These are phyloP conservation scores for Monosporascus cannonballus DNA, from an alignment of 2,329 filamentous ascomycete species.

Conservation along the genomic window DNA sequence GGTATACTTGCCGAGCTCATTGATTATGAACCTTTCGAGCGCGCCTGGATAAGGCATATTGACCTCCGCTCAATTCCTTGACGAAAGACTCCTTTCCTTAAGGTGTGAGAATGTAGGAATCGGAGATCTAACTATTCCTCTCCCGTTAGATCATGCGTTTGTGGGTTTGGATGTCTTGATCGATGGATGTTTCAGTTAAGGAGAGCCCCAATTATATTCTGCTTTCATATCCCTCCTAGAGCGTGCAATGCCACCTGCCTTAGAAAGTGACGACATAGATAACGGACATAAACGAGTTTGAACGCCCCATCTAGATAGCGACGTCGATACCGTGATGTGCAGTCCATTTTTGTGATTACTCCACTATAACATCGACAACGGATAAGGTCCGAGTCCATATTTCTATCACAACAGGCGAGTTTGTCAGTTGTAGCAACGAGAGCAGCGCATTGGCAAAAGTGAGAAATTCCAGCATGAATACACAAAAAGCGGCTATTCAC, in stretches of 20 bases:
- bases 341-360: neutral
- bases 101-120: neutral
- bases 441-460: too few species aligned
- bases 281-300: neutral
- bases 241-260: neutral
- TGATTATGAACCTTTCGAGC: constrained; percentile 27
- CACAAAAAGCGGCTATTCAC: neutral
- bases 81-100: neutral
- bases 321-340: too few species aligned
- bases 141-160: neutral
- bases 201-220: neutral
- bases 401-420: too few species aligned
- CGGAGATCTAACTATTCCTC: neutral
- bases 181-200: neutral
- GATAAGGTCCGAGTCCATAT: too few species aligned
- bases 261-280: neutral
- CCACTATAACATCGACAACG: neutral
- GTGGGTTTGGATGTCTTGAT: neutral
- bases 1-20: constrained; percentile 21
- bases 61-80: neutral
- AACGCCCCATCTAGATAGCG: neutral
- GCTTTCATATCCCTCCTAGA: neutral
- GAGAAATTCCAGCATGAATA: too few species aligned
- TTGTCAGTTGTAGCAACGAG: too few species aligned
- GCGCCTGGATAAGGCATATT: constrained; percentile 25